A percentile compares a stretch with the other conserved stretches of the same genome.
Conservation (phyloP, 306 rosid species). For the Casuarina glauca region DNA sequence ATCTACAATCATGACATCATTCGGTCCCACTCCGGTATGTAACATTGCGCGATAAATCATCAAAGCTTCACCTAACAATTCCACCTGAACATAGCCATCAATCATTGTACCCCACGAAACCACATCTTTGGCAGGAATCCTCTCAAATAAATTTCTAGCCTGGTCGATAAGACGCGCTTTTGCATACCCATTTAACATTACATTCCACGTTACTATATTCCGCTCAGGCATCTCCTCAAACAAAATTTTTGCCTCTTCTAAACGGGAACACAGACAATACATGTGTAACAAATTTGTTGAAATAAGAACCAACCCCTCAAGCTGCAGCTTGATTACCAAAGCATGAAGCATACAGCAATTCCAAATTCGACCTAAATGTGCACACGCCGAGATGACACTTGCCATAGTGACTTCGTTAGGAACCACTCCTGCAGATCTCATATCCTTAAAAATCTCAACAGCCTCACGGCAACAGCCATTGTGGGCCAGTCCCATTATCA, state of each 20-base stretch:
- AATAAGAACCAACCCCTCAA: conserved; percentile 55
- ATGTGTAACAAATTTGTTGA: conserved; percentile 76
- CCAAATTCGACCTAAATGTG: conserved; percentile 59
- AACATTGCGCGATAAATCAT: conserved; percentile 56
- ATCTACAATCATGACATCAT: conserved; percentile 75
- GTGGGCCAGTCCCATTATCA: conserved; percentile 79
- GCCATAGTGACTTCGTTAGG: conserved; percentile 73
- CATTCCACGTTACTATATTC: conserved; percentile 83
- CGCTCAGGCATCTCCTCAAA: conserved; percentile 65
- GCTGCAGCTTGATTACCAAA: conserved; percentile 49
- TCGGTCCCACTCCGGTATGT: conserved; percentile 49
- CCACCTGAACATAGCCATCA: conserved; percentile 66
- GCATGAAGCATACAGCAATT: conserved; percentile 66
- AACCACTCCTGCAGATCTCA: conserved; percentile 55
- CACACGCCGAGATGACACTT: conserved; percentile 62
- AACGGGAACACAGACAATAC: conserved; percentile 63
- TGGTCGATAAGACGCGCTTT: conserved; percentile 59
- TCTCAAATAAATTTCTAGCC: conserved; percentile 72
- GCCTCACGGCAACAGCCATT: conserved; percentile 62
- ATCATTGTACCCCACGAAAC: conserved; percentile 91
- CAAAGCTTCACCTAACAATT: conserved; percentile 63
- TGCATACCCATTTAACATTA: conserved; percentile 77
- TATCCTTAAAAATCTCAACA: conserved; percentile 64
- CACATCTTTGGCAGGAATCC: conserved; percentile 60
- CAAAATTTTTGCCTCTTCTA: conserved; percentile 58